Percentiles rank a stretch among this genome's conserved stretches.
Conservation (phyloP, 1,284 basidiomycete genomes). For the Phlebopus sp. region DNA sequence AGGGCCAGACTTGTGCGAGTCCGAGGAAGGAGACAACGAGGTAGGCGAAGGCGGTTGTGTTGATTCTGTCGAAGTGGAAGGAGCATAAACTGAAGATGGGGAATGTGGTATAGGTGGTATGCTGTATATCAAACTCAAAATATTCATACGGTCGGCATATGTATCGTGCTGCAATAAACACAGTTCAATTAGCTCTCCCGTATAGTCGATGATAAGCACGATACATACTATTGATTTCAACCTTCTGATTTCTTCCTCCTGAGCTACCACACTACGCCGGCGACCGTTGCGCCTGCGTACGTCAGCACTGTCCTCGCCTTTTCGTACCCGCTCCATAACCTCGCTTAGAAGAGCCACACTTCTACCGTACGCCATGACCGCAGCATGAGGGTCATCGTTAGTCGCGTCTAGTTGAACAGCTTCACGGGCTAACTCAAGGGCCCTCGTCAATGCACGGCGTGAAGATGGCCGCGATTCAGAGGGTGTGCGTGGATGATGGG, state of each 20-base stretch:
- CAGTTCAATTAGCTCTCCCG: slow-evolving; percentile 11
- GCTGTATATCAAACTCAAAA: slow-evolving; percentile 80
- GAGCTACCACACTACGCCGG: slow-evolving; percentile 74
- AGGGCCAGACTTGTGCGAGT: slow-evolving; percentile 40
- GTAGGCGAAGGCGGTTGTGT: slow-evolving; percentile 48
- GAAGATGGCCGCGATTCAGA: slow-evolving; percentile 60
- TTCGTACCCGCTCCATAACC: slow-evolving; percentile 82
- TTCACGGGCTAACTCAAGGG: slow-evolving; percentile 78
- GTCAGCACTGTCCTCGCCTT: slow-evolving; percentile 75
- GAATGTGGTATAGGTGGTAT: slow-evolving; percentile 71
- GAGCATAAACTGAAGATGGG: slow-evolving; percentile 49
- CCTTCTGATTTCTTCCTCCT: slow-evolving; percentile 79
- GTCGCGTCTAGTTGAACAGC: slow-evolving; percentile 78
- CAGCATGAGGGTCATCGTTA: slow-evolving; percentile 78
- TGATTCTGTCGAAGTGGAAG: slow-evolving; percentile 51
- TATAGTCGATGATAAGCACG: slow-evolving; percentile 12
- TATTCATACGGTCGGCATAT: slow-evolving; percentile 85
- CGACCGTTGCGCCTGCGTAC: slow-evolving; percentile 55
- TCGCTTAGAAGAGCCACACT: slow-evolving; percentile 80
- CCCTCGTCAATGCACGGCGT: slow-evolving; percentile 71
- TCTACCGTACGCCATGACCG: slow-evolving; percentile 76
- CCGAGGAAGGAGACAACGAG: slow-evolving; percentile 53
- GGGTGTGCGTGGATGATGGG: slow-evolving; percentile 35
- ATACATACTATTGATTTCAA: slow-evolving; percentile 76
- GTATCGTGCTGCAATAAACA: slow-evolving; percentile 67